Base-by-base conservation (phyloP, 2,329 filamentous ascomycete species). In the Chrysoporthe puriensis region DNA sequence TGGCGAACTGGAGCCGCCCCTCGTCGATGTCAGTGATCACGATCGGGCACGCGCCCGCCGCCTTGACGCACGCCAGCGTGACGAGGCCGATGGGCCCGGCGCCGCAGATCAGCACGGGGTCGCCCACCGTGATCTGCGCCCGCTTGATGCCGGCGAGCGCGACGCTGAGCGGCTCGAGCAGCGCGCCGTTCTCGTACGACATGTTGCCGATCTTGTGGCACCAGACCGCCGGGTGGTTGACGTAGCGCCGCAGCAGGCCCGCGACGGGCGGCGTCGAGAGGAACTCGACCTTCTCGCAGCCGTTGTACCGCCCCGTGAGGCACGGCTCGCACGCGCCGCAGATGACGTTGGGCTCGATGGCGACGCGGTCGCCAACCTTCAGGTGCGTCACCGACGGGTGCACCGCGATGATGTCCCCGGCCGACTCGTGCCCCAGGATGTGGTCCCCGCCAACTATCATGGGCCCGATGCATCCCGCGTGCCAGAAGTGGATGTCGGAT, bases 401-500 rank as follows among this genome's bases (percentile, higher is more conserved):
- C 64, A 90, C 90, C 18, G 94, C 91, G 72, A 97, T 86, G 69
- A 97, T 81, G 75, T 91, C 90, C 71, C 94, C 95, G 4, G 94
- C 91, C 54, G 93, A 96, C 82, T 98, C 95, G 84, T 98, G 95
- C 72, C 95, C 95, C 26, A 98, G 89, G 76, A 97, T 94, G 79
- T 97, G 95, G 76, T 94, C 91, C 75, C 87, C 91, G 73, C 87
- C 86, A 60, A 98, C 95, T 71, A 97, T 90, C 94, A 97, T 97
- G 73, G 94, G 94, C 40, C 95, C 95, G 77, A 98, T 98, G 82
- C 92, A 92, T 72, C 95, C 95, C 62, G 91, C 91, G 77, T 96
- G 93, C 95, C 95, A 98, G 84, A 98, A 98, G 82, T 98, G 95
- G 66, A 98, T 90, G 79, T 97, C 94, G 69, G 93, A 97, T 67